These are phyloP conservation scores for Tilletiaria anomala DNA, from an alignment of 1,284 basidiomycete genomes.

Conservation along the genomic window DNA sequence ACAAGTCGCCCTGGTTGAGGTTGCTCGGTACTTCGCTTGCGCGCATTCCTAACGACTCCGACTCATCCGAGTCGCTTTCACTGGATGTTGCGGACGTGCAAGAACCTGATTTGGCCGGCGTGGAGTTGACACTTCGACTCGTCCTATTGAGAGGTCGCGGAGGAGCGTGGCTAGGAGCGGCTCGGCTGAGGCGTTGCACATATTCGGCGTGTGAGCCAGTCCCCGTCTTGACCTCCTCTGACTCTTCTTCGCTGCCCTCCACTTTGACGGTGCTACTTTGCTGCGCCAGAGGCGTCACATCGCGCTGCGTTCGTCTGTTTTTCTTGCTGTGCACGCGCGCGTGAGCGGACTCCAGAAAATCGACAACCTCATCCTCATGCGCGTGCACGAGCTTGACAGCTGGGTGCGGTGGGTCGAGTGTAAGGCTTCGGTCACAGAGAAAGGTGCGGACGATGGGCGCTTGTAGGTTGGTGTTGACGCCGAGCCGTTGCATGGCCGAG, in stretches of 20 bases:
- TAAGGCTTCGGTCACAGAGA: constrained; percentile 6
- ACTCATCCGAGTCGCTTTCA: not conserved
- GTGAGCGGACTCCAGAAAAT: not conserved
- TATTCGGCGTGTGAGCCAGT: not conserved
- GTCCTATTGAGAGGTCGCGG: not conserved
- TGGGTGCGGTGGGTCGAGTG: constrained; percentile 17
- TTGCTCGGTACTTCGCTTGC: constrained; percentile 24
- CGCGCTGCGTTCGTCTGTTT: not conserved
- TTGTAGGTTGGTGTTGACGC: not conserved
- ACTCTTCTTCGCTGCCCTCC: not conserved
- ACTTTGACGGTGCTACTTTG: not conserved
- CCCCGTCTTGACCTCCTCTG: not conserved
- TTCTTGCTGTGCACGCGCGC: not conserved
- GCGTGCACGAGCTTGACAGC: constrained; percentile 11
- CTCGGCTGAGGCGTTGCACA: not conserved
- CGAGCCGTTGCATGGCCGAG: not conserved
- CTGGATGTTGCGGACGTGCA: not conserved
- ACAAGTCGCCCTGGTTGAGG: constrained; percentile 32
- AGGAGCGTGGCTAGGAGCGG: not conserved
- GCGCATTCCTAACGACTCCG: constrained; percentile 10
- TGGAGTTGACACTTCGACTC: not conserved
- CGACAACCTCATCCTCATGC: constrained; percentile 2
- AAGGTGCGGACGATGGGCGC: constrained; percentile 2
- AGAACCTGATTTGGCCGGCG: not conserved
- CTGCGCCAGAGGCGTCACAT: not conserved